phyloP scores from a whole-genome alignment of 805 yeast species.

The Candida boidinii region DNA sequence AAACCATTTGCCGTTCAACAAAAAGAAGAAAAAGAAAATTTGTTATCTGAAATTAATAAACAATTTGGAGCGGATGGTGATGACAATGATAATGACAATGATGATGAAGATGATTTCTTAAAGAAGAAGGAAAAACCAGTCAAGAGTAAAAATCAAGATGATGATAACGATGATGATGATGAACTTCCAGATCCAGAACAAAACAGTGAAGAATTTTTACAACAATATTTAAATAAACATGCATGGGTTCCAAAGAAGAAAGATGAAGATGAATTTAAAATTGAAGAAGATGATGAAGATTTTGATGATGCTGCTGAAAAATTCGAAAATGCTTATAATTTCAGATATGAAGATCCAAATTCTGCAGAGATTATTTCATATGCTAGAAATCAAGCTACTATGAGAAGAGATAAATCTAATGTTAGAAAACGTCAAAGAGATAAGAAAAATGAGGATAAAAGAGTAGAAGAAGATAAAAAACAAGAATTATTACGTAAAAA shows the following conservation, averaged over 20 bases:
- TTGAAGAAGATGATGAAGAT: conserved; percentile 68
- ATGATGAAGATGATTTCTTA: conserved; percentile 40
- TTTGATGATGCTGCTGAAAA: conserved; percentile 88
- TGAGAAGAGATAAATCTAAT: conserved; percentile 70
- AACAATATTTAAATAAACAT: conserved; percentile 61
- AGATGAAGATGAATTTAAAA: conserved; percentile 38
- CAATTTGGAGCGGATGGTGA: conserved; percentile 47
- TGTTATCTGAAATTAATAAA: conserved; percentile 69
- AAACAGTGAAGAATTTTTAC: conserved; percentile 62
- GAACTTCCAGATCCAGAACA: conserved; percentile 57
- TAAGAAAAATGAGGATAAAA: conserved; percentile 46
- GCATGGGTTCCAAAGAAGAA: conserved; percentile 84
- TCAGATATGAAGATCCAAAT: conserved; percentile 88
- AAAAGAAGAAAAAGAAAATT: conserved; percentile 60
- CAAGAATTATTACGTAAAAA: conserved; percentile 59
- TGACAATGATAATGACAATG: conserved; percentile 35
- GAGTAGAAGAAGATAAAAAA: conserved; percentile 42
- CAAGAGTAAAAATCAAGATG: conserved; percentile 14
- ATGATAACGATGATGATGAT: conserved; percentile 19
- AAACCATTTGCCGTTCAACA: conserved; percentile 72
- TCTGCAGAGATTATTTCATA: conserved; percentile 88
- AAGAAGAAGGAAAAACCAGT: conserved; percentile 44
- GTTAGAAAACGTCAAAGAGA: conserved; percentile 80
- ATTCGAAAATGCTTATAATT: conserved; percentile 89
- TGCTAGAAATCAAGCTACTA: conserved; percentile 90